Conservation (phyloP, 805 yeast genomes). For the Nakazawaea siamensis region DNA sequence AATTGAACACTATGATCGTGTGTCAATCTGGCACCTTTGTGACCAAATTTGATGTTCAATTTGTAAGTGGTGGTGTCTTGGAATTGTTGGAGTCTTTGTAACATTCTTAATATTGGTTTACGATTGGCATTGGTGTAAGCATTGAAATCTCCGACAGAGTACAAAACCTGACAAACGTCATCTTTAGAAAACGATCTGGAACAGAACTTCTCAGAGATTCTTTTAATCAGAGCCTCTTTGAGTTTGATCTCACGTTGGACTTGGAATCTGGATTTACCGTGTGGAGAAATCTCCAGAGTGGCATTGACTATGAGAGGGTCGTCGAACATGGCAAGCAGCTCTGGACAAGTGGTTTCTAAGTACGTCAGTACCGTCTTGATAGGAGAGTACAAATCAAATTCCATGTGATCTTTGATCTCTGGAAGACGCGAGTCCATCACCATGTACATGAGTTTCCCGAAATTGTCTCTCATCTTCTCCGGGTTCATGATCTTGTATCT, state of each 20-base stretch:
- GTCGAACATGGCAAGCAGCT: conserved; percentile 36
- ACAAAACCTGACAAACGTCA: conserved; percentile 61
- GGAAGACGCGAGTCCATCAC: conserved; percentile 77
- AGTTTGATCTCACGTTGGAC: conserved; percentile 52
- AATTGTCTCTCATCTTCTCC: conserved; percentile 69
- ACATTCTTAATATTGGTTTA: conserved; percentile 57
- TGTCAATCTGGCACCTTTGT: conserved; percentile 61
- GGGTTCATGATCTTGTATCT: conserved; percentile 82
- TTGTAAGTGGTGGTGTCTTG: conserved; percentile 34
- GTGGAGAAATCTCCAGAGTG: conserved; percentile 57
- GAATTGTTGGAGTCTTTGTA: conserved; percentile 39
- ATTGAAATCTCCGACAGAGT: conserved; percentile 75
- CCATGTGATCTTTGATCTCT: conserved; percentile 62
- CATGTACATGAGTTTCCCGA: conserved; percentile 77
- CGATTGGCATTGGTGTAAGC: conserved; percentile 64
- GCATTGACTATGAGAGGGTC: conserved; percentile 57
- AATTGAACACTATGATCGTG: conserved; percentile 69
- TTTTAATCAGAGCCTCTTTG: conserved; percentile 66
- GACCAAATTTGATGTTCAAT: conserved; percentile 59
- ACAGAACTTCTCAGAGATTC: conserved; percentile 41
- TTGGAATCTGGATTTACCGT: conserved; percentile 42
- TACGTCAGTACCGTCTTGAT: conserved; percentile 50
- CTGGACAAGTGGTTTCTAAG: conserved; percentile 30
- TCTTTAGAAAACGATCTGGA: conserved; percentile 38
- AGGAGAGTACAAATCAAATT: conserved; percentile 68